A percentile compares a stretch with the other conserved stretches of the same genome.
Conservation (phyloP, 2,329 filamentous ascomycete genomes). For the Sodiomyces alkalinus region DNA sequence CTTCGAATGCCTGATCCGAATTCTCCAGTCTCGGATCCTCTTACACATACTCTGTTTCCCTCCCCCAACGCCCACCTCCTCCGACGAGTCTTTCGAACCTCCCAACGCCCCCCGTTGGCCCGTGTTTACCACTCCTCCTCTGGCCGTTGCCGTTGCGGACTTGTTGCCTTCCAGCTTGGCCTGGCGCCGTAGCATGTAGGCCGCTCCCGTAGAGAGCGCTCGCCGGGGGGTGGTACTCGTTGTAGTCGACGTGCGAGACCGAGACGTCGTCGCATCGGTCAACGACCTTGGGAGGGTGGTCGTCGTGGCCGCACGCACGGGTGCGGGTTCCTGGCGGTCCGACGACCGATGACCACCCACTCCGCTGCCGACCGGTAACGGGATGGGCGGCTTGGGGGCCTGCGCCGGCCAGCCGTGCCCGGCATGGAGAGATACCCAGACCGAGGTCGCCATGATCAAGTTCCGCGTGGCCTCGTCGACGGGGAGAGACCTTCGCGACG, state of each 20-base stretch:
- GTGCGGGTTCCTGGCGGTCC: background rate
- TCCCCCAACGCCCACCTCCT: slow-evolving; percentile 11
- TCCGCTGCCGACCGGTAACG: slow-evolving; percentile 1
- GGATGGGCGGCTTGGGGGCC: slow-evolving; percentile 1
- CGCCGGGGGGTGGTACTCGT: slow-evolving; percentile 4
- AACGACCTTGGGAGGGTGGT: slow-evolving; percentile 1
- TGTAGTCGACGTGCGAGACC: background rate
- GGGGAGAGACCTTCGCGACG: slow-evolving; percentile 6
- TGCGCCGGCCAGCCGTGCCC: slow-evolving; percentile 8
- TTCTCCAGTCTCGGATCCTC: background rate
- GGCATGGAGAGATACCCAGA: slow-evolving; percentile 11
- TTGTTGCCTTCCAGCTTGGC: slow-evolving; percentile 6
- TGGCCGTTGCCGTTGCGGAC: slow-evolving; percentile 1
- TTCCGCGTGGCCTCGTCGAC: slow-evolving; percentile 10
- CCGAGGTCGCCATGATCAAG: slow-evolving; percentile 11
- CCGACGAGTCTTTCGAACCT: no score
- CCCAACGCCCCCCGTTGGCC: background rate
- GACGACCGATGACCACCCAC: background rate
- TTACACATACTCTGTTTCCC: background rate
- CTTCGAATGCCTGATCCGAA: background rate
- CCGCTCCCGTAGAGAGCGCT: slow-evolving; percentile 11
- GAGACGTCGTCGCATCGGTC: background rate
- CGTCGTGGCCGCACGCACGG: slow-evolving; percentile 1
- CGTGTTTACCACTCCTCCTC: background rate
- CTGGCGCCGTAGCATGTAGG: slow-evolving; percentile 11